These are phyloP conservation scores for Schwanniomyces etchellsii DNA, from an alignment of 1,139 yeast genomes.

Conservation along the genomic window DNA sequence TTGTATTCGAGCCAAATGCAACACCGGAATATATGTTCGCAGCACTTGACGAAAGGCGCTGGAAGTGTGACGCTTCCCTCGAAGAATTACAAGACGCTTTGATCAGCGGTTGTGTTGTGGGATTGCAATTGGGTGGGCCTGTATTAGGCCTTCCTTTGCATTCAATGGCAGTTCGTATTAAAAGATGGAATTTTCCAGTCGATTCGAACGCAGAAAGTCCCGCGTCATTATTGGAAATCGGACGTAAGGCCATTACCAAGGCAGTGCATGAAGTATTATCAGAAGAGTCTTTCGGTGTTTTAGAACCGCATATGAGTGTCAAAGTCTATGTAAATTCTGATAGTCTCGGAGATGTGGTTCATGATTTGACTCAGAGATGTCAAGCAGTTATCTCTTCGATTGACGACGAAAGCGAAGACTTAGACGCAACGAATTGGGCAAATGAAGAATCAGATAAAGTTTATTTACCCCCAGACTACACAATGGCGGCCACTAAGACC, in stretches of 20 bases:
- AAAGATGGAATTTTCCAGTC: conserved; percentile 48
- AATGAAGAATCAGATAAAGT: conserved; percentile 44
- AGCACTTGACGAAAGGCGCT: conserved; percentile 33
- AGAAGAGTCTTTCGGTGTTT: conserved; percentile 38
- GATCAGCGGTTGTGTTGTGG: conserved; percentile 60
- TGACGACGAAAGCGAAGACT: conserved; percentile 50
- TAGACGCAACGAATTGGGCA: conserved; percentile 38
- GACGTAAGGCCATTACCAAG: conserved; percentile 29
- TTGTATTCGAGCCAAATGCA: conserved; percentile 25
- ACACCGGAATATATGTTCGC: conserved; percentile 20
- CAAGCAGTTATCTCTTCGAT: conserved; percentile 65
- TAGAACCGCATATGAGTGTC: conserved; percentile 87
- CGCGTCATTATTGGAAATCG: conserved; percentile 22
- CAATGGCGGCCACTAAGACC: conserved; percentile 17
- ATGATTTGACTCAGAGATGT: conserved; percentile 64
- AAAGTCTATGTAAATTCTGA: conserved; percentile 63
- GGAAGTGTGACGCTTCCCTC: conserved; percentile 46
- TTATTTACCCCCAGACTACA: conserved; percentile 57
- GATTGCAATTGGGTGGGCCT: conserved; percentile 76
- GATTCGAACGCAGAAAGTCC: conserved; percentile 33
- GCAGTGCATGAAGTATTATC: conserved; percentile 22
- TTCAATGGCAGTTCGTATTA: conserved; percentile 51
- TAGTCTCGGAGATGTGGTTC: conserved; percentile 77
- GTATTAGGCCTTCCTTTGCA: conserved; percentile 59
- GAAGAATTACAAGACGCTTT: conserved; percentile 51